A percentile compares a stretch with the other conserved stretches of the same genome.
phyloP scores from a whole-genome alignment of 1,284 basidiomycete species.

The Coniophora puteana region DNA sequence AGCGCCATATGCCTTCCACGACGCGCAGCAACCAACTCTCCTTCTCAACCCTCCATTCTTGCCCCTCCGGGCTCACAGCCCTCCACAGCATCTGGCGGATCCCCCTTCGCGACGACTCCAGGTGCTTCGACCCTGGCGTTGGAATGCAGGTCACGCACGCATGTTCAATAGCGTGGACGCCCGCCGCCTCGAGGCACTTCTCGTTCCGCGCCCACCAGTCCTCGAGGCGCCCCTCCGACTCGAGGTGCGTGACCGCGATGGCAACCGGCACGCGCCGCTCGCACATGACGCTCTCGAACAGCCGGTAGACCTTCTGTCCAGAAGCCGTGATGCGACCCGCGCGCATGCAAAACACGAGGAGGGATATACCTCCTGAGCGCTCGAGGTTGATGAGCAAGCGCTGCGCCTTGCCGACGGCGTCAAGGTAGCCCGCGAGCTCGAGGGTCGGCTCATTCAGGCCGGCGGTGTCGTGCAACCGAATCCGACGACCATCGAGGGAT shows the following conservation, averaged over 20 bases:
- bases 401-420: constrained; percentile 27
- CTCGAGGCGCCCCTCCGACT: constrained; percentile 27
- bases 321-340: constrained; percentile 28
- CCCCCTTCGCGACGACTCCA: constrained; percentile 23
- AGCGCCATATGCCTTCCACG: constrained; percentile 20
- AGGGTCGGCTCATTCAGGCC: constrained; percentile 27
- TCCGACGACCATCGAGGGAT: constrained; percentile 17
- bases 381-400: constrained; percentile 20
- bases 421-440: constrained; percentile 13
- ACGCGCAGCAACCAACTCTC: constrained; percentile 22
- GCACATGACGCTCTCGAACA: constrained; percentile 24
- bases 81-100: constrained; percentile 19
- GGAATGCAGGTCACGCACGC: constrained; percentile 25
- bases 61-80: constrained; percentile 17
- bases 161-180: constrained; percentile 19
- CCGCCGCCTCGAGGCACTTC: constrained; percentile 21
- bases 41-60: constrained; percentile 20
- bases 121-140: constrained; percentile 24
- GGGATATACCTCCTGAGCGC: constrained; percentile 25
- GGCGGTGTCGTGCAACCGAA: constrained; percentile 27
- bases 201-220: constrained; percentile 25
- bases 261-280: constrained; percentile 21
- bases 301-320: constrained; percentile 29
- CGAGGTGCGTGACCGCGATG: constrained; percentile 22
- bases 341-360: constrained; percentile 34